These are phyloP conservation scores for Stevia rebaudiana DNA, from an alignment of 140 eudicot genomes.

Conservation along the genomic window DNA sequence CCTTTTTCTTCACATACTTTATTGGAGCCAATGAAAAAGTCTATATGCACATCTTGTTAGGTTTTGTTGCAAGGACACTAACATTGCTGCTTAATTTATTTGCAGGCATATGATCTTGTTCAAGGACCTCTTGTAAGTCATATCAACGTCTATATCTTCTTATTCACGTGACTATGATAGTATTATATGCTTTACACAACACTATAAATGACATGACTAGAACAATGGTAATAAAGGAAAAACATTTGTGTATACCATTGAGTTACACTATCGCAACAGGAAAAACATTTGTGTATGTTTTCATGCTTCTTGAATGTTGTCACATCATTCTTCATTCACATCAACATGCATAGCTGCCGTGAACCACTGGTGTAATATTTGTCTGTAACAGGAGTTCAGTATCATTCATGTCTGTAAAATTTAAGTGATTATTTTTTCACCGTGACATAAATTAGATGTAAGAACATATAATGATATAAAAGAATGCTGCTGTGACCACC, in stretches of 20 bases:
- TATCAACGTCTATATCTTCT: constrained; percentile 2
- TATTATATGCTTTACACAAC: background rate
- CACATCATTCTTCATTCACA: no score
- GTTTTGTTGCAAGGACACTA: constrained; percentile 7
- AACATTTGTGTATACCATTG: no score
- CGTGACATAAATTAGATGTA: constrained; percentile 4
- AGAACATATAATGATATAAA: constrained; percentile 2
- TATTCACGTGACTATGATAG: constrained; percentile 2
- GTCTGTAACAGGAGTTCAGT: no score
- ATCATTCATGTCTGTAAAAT: background rate
- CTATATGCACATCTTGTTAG: background rate
- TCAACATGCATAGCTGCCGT: no score
- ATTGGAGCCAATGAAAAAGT: background rate
- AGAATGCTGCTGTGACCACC: constrained; percentile 9
- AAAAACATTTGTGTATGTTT: background rate
- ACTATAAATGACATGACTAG: background rate
- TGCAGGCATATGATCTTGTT: constrained; percentile 95
- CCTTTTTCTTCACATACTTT: background rate
- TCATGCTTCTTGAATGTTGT: constrained; percentile 8
- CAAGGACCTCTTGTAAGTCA: constrained; percentile 87
- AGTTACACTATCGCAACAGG: background rate
- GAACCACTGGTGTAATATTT: no score
- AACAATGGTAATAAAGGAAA: background rate
- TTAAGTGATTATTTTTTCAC: no score
- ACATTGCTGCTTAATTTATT: constrained; percentile 19